Percentiles rank a stretch among this genome's conserved stretches.
Evolutionary conservation across 2,329 filamentous ascomycete genomes (phyloP).

Genomic region (Cladosporium austrohemisphaericum): DNA sequence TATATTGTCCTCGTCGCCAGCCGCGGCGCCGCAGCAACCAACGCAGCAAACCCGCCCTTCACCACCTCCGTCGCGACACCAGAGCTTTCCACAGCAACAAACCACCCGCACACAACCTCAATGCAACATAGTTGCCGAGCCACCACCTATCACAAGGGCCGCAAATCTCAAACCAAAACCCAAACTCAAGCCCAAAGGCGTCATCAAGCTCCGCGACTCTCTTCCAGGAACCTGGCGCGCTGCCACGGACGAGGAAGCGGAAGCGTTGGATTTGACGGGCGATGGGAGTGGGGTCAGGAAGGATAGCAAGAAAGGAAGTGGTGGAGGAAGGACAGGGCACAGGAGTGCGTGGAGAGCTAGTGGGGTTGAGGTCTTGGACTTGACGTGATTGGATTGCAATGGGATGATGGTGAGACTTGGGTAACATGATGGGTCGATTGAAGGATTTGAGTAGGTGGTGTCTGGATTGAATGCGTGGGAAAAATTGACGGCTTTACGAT

Average conservation of each 20-base stretch:
- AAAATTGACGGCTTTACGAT: not conserved
- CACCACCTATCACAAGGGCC: not conserved
- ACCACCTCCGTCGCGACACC: not conserved
- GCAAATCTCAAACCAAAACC: conserved; percentile 10
- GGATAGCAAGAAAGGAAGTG: conserved; percentile 7
- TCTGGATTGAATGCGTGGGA: too few relatives aligned
- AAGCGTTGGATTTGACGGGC: conserved; percentile 27
- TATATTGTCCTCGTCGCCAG: conserved; percentile 3
- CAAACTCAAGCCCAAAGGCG: conserved; percentile 20
- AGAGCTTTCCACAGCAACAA: not conserved
- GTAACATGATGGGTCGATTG: too few relatives aligned
- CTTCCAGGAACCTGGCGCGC: conserved; percentile 34
- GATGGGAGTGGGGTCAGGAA: conserved; percentile 24
- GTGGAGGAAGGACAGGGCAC: conserved; percentile 2
- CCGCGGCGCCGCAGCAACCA: not conserved
- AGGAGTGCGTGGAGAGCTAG: conserved; percentile 30
- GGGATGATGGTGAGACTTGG: not conserved
- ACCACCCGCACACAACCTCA: not conserved
- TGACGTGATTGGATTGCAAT: conserved; percentile 21
- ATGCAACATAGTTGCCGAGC: too few relatives aligned
- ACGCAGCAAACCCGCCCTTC: not conserved
- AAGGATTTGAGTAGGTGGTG: too few relatives aligned
- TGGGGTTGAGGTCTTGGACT: conserved; percentile 35
- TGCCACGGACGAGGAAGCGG: conserved; percentile 25
- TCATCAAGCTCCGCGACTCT: conserved; percentile 30